Base-by-base conservation (phyloP, 441 rosid genomes). In the Arabidopsis hybrid region DNA sequence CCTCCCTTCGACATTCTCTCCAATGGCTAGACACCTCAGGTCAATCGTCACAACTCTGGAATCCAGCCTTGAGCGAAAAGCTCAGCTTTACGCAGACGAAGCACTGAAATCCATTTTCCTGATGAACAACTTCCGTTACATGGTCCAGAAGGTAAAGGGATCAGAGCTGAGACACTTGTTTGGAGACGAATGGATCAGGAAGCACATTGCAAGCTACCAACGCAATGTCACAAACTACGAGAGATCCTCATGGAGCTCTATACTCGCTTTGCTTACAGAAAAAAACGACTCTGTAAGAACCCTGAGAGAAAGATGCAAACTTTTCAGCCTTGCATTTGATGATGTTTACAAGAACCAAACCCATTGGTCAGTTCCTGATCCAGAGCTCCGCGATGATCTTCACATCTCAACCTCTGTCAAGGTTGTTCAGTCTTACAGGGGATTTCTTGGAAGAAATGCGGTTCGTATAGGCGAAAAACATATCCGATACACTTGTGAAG, bases 171-270 rank as follows among this genome's bases (percentile, higher is more conserved):
- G 85, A 72, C 72, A 36, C 66, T 78, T 83, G 69, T 86, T 93
- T 10, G 98, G 96, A 75, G 97, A 90, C 61, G 89, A 88, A 52
- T 93, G 98, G 98, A 87, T 90, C 74, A 75, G 88, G 38, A 91
- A 88, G 80, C 93, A 87, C 53, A 87, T 57, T 1, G 87, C 80
- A 13, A 90, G 83, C 61, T 84, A 85, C 75, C 94, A 85, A 70
- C 89, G 81, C 66, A 78, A 83, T 43, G 97, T 88, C 36, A 83
- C 82, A 29, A 79, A 82, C 82, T 91, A 91, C 16, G 86, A 82
- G 80, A 78, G 92, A 79, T 77, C 83, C 43, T 84, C 97, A 9
- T 88, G 97, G 98, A 75, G 87, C 61, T 77, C 91, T 2, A 75
- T 86, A 6, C 81, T 91, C 9, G 76, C 87, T 39, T 69, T 84